These are phyloP conservation scores for Coemansia sp. DNA, from an alignment of 192 early-diverging fungal genomes.

Conservation along the genomic window DNA sequence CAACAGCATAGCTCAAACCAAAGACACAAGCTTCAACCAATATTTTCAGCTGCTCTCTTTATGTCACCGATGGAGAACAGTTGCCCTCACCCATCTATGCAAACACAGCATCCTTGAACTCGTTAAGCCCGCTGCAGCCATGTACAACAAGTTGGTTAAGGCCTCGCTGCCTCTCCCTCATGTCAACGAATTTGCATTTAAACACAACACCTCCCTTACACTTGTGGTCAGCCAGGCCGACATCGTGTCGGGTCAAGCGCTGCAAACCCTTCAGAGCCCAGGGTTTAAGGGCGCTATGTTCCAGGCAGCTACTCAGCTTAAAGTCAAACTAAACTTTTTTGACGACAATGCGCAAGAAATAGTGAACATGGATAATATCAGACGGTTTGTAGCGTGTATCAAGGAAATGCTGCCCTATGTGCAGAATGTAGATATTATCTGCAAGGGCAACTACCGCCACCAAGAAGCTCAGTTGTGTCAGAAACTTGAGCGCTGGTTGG, in stretches of 20 bases:
- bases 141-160: neutral
- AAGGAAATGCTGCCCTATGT: constrained; percentile 4
- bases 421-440: neutral
- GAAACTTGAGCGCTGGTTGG: neutral
- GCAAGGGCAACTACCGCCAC: constrained; percentile 1
- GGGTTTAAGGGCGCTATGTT: neutral
- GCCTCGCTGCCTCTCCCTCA: neutral
- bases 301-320: neutral
- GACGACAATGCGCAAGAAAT: neutral
- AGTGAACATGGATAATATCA: neutral
- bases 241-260: neutral
- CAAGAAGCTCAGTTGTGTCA: neutral
- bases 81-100: neutral
- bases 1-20: neutral
- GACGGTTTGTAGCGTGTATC: neutral
- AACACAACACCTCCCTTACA: neutral
- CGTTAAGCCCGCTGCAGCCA: neutral
- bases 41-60: neutral
- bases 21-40: neutral
- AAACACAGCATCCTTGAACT: neutral
- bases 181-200: neutral
- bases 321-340: neutral
- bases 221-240: neutral
- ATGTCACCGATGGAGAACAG: constrained; percentile 4
- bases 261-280: neutral